Percentiles rank a stretch among this genome's conserved stretches.
Conservation (phyloP, 1,284 basidiomycete species). For the Ustilago hordei region DNA sequence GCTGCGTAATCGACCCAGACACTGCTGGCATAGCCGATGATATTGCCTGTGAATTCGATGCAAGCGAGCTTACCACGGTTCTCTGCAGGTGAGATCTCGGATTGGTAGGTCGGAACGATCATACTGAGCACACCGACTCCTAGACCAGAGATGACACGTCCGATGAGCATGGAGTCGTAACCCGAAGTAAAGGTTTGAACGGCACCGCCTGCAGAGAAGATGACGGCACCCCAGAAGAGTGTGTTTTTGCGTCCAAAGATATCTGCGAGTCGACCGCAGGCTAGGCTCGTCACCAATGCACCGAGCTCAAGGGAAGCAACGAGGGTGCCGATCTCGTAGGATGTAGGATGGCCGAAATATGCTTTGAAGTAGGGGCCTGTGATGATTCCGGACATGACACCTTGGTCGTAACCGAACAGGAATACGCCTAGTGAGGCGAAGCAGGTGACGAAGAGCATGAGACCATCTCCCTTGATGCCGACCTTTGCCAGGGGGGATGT, state of each 20-base stretch:
- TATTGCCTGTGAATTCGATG: constrained; percentile 90
- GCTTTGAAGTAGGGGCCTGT: constrained; percentile 90
- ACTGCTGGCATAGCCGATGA: constrained; percentile 92
- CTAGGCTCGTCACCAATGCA: constrained; percentile 82
- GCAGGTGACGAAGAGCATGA: constrained; percentile 72
- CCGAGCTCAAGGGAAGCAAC: constrained; percentile 90
- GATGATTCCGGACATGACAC: constrained; percentile 78
- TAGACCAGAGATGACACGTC: constrained; percentile 87
- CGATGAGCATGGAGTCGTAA: constrained; percentile 86
- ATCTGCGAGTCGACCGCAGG: constrained; percentile 89
- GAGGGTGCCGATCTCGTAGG: constrained; percentile 75
- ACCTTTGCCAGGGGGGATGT: constrained; percentile 59
- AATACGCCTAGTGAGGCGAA: constrained; percentile 91
- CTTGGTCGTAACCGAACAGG: constrained; percentile 75
- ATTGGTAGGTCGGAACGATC: constrained; percentile 97
- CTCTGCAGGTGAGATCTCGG: constrained; percentile 93
- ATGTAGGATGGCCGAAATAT: constrained; percentile 75
- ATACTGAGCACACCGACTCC: constrained; percentile 90
- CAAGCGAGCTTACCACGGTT: constrained; percentile 78
- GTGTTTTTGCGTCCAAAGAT: constrained; percentile 87
- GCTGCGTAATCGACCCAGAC: constrained; percentile 86
- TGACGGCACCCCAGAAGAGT: constrained; percentile 84
- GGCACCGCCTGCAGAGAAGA: constrained; percentile 89
- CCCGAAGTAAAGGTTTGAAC: constrained; percentile 89
- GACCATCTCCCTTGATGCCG: constrained; percentile 61